These are phyloP conservation scores for Spencermartinsiella europaea DNA, from an alignment of 805 yeast genomes.

Conservation along the genomic window DNA sequence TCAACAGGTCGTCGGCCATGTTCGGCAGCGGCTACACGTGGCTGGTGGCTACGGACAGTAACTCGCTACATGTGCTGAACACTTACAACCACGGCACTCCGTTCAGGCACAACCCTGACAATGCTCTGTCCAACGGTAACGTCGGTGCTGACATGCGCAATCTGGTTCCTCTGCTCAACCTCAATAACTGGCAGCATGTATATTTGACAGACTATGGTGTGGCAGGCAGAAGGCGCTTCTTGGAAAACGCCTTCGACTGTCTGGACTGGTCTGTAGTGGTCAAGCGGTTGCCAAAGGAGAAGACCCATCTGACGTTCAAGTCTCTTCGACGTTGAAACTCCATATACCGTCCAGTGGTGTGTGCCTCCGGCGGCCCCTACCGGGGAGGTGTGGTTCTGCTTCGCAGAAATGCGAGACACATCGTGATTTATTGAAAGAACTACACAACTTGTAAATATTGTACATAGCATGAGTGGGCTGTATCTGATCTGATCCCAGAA, in stretches of 20 bases:
- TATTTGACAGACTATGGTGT: slow-evolving; percentile 83
- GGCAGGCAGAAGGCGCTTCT: slow-evolving; percentile 62
- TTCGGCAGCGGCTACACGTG: slow-evolving; percentile 94
- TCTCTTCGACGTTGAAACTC: too few relatives aligned
- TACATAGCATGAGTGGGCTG: too few relatives aligned
- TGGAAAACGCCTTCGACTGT: slow-evolving; percentile 69
- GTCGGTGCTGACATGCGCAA: slow-evolving; percentile 4
- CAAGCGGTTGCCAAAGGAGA: slow-evolving; percentile 15
- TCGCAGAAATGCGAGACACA: too few relatives aligned
- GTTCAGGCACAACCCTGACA: slow-evolving; percentile 33
- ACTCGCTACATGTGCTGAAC: slow-evolving; percentile 59
- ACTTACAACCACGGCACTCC: slow-evolving; percentile 93
- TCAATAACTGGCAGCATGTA: slow-evolving; percentile 84
- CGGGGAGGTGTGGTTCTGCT: too few relatives aligned
- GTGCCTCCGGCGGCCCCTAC: too few relatives aligned
- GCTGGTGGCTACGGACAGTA: slow-evolving; percentile 49
- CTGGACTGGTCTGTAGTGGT: slow-evolving; percentile 64
- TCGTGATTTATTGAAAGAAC: too few relatives aligned
- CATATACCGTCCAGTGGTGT: too few relatives aligned
- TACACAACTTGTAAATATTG: too few relatives aligned
- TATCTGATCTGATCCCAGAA: too few relatives aligned
- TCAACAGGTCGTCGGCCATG: slow-evolving; percentile 67
- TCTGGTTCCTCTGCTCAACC: slow-evolving; percentile 56
- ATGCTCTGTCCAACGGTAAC: neutral
- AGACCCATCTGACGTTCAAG: slow-evolving; percentile 1